Percentiles rank a stretch among this genome's conserved stretches.
These are phyloP conservation scores for Aethionema arabicum DNA, from an alignment of 345 rosid species.

Conservation along the genomic window DNA sequence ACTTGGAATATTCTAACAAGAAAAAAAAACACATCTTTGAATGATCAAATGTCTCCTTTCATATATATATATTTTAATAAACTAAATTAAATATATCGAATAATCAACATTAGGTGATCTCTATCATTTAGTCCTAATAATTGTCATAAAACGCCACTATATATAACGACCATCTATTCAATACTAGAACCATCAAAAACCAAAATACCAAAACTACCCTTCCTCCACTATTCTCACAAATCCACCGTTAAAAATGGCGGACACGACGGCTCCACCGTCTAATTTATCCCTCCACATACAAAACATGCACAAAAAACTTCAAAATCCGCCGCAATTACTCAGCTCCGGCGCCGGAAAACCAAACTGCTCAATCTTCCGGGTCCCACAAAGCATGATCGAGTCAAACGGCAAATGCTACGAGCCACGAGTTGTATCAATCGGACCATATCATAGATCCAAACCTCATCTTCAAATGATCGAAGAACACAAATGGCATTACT, in stretches of 20 bases:
- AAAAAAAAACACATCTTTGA: too few relatives aligned
- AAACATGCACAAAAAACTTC: conserved; percentile 32
- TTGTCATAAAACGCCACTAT: conserved; percentile 5
- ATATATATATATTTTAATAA: too few relatives aligned
- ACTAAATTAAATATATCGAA: too few relatives aligned
- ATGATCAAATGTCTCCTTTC: too few relatives aligned
- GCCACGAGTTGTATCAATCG: conserved; percentile 71
- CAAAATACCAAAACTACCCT: conserved; percentile 21
- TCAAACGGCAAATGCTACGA: conserved; percentile 57
- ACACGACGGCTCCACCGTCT: conserved; percentile 4
- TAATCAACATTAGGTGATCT: too few relatives aligned
- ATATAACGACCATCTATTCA: not conserved
- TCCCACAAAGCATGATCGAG: conserved; percentile 46
- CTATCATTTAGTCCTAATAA: too few relatives aligned
- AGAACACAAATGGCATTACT: conserved; percentile 79
- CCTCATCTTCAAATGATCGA: conserved; percentile 56
- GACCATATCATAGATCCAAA: conserved; percentile 66
- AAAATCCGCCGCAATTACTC: conserved; percentile 33
- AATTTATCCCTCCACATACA: conserved; percentile 28
- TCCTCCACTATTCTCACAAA: conserved; percentile 6
- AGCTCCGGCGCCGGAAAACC: conserved; percentile 37
- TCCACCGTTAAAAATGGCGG: conserved; percentile 21
- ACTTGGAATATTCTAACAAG: too few relatives aligned
- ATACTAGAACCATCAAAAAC: conserved; percentile 21
- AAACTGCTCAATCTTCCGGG: conserved; percentile 41